Evolutionary conservation across 169 alveolate species (phyloP), one percentile per base, ranked within the genome.

Genomic region (Miamiensis avidus): DNA sequence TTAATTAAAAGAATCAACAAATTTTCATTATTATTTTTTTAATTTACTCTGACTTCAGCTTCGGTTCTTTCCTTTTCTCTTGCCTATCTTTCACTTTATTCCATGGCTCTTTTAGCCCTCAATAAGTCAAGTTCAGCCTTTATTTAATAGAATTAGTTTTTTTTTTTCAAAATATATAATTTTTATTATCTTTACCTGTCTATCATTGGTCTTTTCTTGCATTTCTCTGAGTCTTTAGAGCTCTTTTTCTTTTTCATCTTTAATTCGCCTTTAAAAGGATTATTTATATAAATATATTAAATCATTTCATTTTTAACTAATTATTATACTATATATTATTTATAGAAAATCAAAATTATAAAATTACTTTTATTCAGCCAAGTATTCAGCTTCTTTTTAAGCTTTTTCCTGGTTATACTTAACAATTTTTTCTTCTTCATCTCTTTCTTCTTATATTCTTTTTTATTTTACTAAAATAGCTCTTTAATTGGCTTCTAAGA

Each of bases 91-190:
- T 94, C 97, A 78, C 82, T 87, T 82, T 92, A 91, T 86, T 94
- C 97, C 87, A 86, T 91, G 1, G 96, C 97, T 90, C 96, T 91
- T 83, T 94, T 94, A 25, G 97, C 97, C 82, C 94, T 91, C 76
- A 94, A 86, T 20, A 91, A 95, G 81, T 92, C 97, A 32, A 90
- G 82, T 89, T 94, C 97, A 27, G 97, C 95, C 85, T 92, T 82
- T 74, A 89, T 88, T 73, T 90, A 81, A 76, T 83, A 73, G 73
- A 65, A 69, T 81, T 31, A 76, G 75, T n/a, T 78, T 76, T 25
- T 81, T 75, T 34, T 69, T 82, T 69, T 89, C 87, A 15, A 69
- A 78, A 0, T 87, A 82, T 34, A 82, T 64, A 69, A 65, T 84
- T 11, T 81, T 81, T 73, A 81, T 88, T 29, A 74, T 65, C 34